Percentiles rank a stretch among this genome's conserved stretches.
Conservation (phyloP, 345 rosid species). For the Erucastrum elatum region DNA sequence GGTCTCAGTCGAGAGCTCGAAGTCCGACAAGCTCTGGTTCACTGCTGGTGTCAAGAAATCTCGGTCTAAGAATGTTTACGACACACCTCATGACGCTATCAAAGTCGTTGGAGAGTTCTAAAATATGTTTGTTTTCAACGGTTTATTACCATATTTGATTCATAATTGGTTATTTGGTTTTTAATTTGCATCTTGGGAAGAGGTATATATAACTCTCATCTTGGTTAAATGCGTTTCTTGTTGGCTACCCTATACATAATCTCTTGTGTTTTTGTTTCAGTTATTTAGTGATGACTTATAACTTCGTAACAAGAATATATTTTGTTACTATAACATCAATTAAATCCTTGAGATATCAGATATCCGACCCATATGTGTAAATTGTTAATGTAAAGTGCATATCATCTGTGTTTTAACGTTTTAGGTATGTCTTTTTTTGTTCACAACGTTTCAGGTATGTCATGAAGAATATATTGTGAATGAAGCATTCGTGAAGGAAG, state of each 20-base stretch:
- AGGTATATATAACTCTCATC: constrained; percentile 22
- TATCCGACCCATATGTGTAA: not conserved
- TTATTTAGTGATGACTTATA: not conserved
- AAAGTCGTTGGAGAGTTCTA: constrained; percentile 79
- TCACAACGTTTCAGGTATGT: no score
- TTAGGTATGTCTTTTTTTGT: no score
- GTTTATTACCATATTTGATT: constrained; percentile 32
- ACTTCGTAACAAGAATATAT: not conserved
- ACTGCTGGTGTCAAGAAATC: constrained; percentile 93
- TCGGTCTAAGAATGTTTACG: constrained; percentile 67
- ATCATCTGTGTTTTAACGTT: not conserved
- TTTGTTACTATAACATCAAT: not conserved
- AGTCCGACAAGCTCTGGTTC: constrained; percentile 93
- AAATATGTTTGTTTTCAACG: constrained; percentile 3
- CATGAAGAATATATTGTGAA: no score
- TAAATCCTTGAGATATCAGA: not conserved
- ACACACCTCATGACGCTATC: constrained; percentile 56
- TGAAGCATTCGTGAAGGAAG: not conserved
- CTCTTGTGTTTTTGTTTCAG: not conserved
- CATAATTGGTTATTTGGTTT: constrained; percentile 22
- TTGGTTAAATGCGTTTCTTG: constrained; percentile 1
- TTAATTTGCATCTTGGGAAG: constrained; percentile 16
- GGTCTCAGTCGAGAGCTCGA: constrained; percentile 65
- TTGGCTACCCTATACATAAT: not conserved
- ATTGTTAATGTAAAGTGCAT: not conserved